Evolutionary conservation across 176 grass and related monocot genomes (phyloP).

Genomic region (Ampelocalamus luodianensis): DNA sequence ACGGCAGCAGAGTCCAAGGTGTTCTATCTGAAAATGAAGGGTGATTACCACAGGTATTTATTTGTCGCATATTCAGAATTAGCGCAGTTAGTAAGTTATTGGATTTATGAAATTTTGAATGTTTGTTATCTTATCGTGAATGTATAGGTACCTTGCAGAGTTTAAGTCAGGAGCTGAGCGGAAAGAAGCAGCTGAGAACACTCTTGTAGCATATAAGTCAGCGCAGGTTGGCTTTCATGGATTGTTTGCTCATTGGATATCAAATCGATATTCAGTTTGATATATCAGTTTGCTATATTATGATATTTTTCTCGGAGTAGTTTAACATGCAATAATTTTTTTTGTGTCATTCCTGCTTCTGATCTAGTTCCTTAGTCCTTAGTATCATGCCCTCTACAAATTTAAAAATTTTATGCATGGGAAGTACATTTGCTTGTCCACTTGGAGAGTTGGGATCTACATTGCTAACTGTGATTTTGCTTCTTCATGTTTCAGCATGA

Average conservation of each 20-base stretch:
- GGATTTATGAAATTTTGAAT: not conserved
- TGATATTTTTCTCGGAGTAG: not conserved
- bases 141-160: slow-evolving; percentile 64
- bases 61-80: not conserved
- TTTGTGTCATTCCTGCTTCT: not conserved
- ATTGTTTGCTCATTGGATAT: not conserved
- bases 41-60: slow-evolving; percentile 65
- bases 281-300: not conserved
- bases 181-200: slow-evolving; percentile 65
- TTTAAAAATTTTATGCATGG: not conserved
- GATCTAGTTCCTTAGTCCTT: not conserved
- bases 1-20: slow-evolving; percentile 60
- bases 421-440: not conserved
- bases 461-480: not conserved
- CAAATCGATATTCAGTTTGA: not conserved
- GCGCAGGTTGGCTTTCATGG: slow-evolving; percentile 48
- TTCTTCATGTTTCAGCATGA: not conserved
- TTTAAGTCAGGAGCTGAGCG: slow-evolving; percentile 62
- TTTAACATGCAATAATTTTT: not conserved
- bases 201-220: slow-evolving; percentile 58
- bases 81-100: not conserved
- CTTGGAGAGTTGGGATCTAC: not conserved
- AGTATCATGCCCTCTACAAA: not conserved
- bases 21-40: slow-evolving; percentile 72
- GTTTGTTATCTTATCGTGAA: slow-evolving; percentile 2